These are phyloP conservation scores for Holtermanniella nyarrowii DNA, from an alignment of 768 basidiomycete species.

Conservation along the genomic window DNA sequence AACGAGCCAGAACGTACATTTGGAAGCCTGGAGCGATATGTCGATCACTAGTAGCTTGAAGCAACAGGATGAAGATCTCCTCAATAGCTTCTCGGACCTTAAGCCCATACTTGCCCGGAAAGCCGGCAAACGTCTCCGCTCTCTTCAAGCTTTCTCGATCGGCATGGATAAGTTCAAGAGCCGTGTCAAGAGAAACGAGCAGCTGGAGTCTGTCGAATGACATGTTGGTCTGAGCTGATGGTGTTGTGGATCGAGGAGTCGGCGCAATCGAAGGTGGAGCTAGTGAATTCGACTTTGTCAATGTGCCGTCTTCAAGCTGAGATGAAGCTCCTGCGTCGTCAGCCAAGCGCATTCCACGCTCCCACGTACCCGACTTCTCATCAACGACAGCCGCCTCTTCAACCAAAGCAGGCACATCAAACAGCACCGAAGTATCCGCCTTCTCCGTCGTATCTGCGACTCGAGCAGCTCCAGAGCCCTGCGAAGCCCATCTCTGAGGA, in stretches of 20 bases:
- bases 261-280: constrained; percentile 14
- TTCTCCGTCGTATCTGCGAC: constrained; percentile 14
- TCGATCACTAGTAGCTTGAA: constrained; percentile 63
- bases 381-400: background rate
- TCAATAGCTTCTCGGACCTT: constrained; percentile 88
- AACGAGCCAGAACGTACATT: constrained; percentile 42
- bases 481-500: constrained; percentile 69
- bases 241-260: constrained; percentile 12
- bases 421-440: constrained; percentile 16
- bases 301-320: background rate
- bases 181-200: constrained; percentile 79
- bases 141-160: constrained; percentile 85
- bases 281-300: background rate
- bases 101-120: constrained; percentile 76
- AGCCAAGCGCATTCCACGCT: constrained; percentile 9
- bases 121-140: constrained; percentile 76
- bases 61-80: constrained; percentile 77
- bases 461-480: constrained; percentile 10
- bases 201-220: constrained; percentile 61
- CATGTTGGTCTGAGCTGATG: constrained; percentile 11
- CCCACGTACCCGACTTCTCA: too few relatives aligned
- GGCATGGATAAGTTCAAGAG: constrained; percentile 83
- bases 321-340: too few relatives aligned
- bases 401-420: constrained; percentile 7
- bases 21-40: constrained; percentile 75